Conservation (phyloP, 2,329 filamentous ascomycete genomes). For the Stemphylium vesicarium region DNA sequence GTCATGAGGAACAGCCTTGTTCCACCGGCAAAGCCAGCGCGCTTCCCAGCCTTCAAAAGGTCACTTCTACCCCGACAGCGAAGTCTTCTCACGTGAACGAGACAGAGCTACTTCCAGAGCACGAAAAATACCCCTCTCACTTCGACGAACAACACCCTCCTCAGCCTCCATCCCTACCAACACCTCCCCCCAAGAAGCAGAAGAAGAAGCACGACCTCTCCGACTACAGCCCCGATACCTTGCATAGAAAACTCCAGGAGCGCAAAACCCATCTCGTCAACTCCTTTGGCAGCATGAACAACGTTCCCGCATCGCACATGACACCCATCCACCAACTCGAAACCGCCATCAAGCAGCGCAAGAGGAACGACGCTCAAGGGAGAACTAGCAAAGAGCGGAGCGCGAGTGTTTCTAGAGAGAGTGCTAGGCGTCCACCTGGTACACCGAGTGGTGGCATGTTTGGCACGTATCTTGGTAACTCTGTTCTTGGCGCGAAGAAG, state of each 20-base stretch:
- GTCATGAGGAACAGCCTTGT: conserved; percentile 10
- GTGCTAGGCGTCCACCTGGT: background rate
- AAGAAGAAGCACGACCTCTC: background rate
- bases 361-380: background rate
- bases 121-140: background rate
- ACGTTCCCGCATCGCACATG: background rate
- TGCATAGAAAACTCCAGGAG: background rate
- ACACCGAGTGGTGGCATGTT: background rate
- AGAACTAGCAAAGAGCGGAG: background rate
- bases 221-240: background rate
- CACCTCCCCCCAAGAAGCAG: background rate
- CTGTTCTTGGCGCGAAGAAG: conserved; percentile 25
- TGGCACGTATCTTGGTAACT: conserved; percentile 18
- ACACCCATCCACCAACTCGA: background rate
- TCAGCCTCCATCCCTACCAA: background rate
- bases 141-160: background rate
- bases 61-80: background rate
- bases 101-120: background rate
- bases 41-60: background rate
- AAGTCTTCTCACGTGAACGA: background rate
- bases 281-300: background rate
- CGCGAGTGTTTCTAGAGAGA: background rate
- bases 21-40: background rate
- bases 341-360: background rate
- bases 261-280: background rate